A percentile compares a stretch with the other conserved stretches of the same genome.
Evolutionary conservation across 2,329 filamentous ascomycete species (phyloP).

Genomic region (Alternaria sp.): DNA sequence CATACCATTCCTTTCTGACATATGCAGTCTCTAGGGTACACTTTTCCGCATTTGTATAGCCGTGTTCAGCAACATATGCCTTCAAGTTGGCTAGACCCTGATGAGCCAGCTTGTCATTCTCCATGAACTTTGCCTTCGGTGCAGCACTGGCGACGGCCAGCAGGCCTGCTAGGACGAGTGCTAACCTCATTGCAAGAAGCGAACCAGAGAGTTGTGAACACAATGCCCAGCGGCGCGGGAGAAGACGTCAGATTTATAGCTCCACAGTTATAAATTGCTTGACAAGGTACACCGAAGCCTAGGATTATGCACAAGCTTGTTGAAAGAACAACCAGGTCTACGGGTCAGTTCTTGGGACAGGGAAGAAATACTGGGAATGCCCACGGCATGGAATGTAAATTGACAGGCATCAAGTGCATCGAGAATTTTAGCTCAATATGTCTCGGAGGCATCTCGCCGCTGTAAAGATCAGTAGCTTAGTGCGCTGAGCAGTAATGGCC

Average conservation of each 20-base stretch:
- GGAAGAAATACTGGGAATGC: background rate
- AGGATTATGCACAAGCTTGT: background rate
- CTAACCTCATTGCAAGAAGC: background rate
- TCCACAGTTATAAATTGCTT: background rate
- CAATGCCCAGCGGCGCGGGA: background rate
- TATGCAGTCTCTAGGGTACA: constrained; percentile 52
- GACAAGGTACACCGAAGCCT: background rate
- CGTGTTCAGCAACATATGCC: constrained; percentile 32
- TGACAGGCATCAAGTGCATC: background rate
- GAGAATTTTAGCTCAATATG: background rate
- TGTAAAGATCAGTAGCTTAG: background rate
- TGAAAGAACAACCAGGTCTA: background rate
- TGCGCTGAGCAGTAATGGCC: background rate
- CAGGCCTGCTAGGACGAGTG: background rate
- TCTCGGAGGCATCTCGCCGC: background rate
- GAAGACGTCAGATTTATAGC: background rate
- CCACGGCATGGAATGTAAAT: background rate
- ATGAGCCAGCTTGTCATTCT: constrained; percentile 47
- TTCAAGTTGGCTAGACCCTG: constrained; percentile 45
- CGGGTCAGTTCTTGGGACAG: background rate
- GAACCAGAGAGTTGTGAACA: background rate
- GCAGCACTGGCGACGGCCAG: background rate
- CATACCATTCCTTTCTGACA: constrained; percentile 57
- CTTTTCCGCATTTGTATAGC: constrained; percentile 29
- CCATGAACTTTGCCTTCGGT: constrained; percentile 13